phyloP scores from a whole-genome alignment of 371 early-diverging fungal species.

The Syncephalis plumigaleata region DNA sequence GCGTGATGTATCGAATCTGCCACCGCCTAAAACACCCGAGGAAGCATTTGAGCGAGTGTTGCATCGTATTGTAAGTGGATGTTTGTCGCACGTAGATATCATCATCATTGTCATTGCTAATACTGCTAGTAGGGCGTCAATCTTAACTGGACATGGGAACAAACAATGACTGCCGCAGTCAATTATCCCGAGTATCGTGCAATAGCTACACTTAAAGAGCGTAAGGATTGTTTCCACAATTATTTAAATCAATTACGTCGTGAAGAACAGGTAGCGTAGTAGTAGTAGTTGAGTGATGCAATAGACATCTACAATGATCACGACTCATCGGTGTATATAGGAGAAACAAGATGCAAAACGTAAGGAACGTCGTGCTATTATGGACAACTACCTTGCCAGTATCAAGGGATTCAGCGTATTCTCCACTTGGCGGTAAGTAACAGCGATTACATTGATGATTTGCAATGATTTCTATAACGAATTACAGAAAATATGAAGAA shows the following conservation, averaged over 20 bases:
- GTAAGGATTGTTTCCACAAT: conserved; percentile 59
- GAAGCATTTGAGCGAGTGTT: too few species aligned
- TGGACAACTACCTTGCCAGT: conserved; percentile 9
- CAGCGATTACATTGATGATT: too few species aligned
- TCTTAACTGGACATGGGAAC: conserved; percentile 80
- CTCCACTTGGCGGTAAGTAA: too few species aligned
- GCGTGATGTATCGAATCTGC: too few species aligned
- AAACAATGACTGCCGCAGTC: conserved; percentile 69
- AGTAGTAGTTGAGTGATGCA: background rate
- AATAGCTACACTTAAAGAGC: conserved; percentile 55
- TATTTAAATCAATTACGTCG: conserved; percentile 38
- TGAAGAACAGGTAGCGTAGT: conserved; percentile 20
- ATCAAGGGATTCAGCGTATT: too few species aligned
- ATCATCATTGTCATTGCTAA: too few species aligned
- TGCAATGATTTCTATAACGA: too few species aligned
- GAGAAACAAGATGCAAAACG: background rate
- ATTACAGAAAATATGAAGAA: background rate
- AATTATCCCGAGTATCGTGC: conserved; percentile 72
- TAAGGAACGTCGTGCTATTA: background rate
- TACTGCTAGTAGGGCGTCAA: conserved; percentile 33
- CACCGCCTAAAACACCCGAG: too few species aligned
- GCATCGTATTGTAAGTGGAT: too few species aligned
- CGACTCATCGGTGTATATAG: too few species aligned
- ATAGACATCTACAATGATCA: background rate
- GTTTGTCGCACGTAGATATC: too few species aligned